Percentiles rank a stretch among this genome's conserved stretches.
These are phyloP conservation scores for Wolfiporia cocos DNA, from an alignment of 1,284 basidiomycete genomes.

Conservation along the genomic window DNA sequence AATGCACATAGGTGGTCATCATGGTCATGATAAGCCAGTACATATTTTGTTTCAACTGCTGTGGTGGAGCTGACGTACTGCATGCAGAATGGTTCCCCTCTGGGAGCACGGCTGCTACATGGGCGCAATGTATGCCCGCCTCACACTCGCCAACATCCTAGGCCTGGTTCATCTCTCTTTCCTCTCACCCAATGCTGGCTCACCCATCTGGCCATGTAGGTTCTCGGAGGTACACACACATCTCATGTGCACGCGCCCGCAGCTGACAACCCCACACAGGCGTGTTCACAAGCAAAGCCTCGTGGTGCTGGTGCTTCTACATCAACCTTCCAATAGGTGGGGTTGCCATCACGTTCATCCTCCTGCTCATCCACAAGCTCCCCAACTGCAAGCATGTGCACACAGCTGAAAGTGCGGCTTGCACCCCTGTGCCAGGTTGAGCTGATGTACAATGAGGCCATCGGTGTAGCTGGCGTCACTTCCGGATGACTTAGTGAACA, in stretches of 20 bases:
- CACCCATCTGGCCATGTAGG: too few species aligned
- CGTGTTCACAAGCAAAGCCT: not conserved
- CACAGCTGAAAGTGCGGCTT: too few species aligned
- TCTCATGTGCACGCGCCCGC: too few species aligned
- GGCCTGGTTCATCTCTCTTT: constrained; percentile 6
- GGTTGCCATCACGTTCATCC: constrained; percentile 6
- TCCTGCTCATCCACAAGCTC: constrained; percentile 8
- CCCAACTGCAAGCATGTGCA: constrained; percentile 8
- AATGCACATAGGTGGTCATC: constrained; percentile 7
- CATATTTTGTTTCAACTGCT: not conserved
- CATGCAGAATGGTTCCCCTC: constrained; percentile 8
- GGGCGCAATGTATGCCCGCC: constrained; percentile 10
- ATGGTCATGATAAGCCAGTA: constrained; percentile 11
- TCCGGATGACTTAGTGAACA: too few species aligned
- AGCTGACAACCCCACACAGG: not conserved
- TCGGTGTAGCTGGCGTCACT: too few species aligned
- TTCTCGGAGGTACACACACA: constrained; percentile 6
- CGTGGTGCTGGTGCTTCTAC: constrained; percentile 12
- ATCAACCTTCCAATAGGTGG: constrained; percentile 8
- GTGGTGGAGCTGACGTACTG: not conserved
- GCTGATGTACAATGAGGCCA: too few species aligned
- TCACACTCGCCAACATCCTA: constrained; percentile 8
- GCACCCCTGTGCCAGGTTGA: too few species aligned
- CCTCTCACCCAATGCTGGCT: too few species aligned
- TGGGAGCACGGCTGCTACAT: constrained; percentile 9